Conservation (phyloP, 352 stramenopile species). For the Nothophytophthora sp. region DNA sequence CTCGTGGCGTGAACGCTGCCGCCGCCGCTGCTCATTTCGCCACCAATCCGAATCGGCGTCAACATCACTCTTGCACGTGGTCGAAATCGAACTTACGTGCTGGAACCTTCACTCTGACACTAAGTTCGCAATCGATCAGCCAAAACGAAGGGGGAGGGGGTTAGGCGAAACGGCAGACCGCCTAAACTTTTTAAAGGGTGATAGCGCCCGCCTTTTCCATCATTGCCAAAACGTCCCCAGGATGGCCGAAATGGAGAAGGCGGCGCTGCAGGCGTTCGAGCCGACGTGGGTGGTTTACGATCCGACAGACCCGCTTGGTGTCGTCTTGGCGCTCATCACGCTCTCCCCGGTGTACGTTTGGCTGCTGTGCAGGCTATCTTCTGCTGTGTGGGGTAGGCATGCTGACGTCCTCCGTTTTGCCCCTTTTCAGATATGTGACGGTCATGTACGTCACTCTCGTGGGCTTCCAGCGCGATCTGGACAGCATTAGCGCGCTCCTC, state of each 20-base stretch:
- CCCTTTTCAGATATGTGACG: conserved; percentile 77
- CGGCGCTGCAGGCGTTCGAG: conserved; percentile 67
- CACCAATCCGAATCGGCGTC: background rate
- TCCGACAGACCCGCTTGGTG: conserved; percentile 61
- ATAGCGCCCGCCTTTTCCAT: background rate
- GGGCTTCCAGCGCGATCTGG: conserved; percentile 76
- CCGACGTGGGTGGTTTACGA: conserved; percentile 88
- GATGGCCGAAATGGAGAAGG: conserved; percentile 5
- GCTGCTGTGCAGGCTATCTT: background rate
- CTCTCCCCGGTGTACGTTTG: conserved; percentile 69
- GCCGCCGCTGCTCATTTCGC: background rate
- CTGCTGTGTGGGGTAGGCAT: background rate
- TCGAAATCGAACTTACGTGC: too few relatives aligned
- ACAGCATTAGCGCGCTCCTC: conserved; percentile 68
- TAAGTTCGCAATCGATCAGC: too few relatives aligned
- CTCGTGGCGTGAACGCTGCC: conserved; percentile 55
- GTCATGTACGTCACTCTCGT: conserved; percentile 84
- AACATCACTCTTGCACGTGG: background rate
- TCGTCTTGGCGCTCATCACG: conserved; percentile 70
- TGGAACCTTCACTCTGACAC: too few relatives aligned
- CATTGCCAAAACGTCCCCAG: background rate
- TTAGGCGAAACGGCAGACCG: too few relatives aligned
- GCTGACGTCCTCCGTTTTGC: conserved; percentile 1
- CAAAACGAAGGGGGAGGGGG: too few relatives aligned
- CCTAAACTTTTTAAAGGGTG: too few relatives aligned